Evolutionary conservation across 495 filamentous ascomycete species (phyloP).

Genomic region (Bombardia bombarda): DNA sequence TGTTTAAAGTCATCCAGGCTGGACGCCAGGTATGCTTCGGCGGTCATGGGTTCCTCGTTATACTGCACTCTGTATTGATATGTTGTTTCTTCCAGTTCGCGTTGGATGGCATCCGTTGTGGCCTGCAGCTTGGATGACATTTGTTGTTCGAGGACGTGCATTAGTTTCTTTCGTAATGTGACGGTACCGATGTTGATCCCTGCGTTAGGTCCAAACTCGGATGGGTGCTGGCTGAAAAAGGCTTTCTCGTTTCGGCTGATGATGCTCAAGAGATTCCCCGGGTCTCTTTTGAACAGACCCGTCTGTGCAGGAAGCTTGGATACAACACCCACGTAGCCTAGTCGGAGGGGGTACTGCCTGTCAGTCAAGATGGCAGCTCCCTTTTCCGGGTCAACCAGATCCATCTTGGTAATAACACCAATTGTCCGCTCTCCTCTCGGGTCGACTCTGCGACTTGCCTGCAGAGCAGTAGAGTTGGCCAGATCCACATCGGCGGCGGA

Average conservation of each 20-base stretch:
- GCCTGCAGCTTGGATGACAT: slow-evolving; percentile 86
- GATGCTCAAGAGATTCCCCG: slow-evolving; percentile 67
- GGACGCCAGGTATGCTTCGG: slow-evolving; percentile 92
- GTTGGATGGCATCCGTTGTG: slow-evolving; percentile 84
- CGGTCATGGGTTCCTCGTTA: slow-evolving; percentile 89
- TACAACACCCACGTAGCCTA: slow-evolving; percentile 97
- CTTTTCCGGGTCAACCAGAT: slow-evolving; percentile 79
- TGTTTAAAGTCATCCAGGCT: slow-evolving; percentile 96
- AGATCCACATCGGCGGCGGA: slow-evolving; percentile 96
- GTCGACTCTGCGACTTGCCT: slow-evolving; percentile 86
- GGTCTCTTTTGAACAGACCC: slow-evolving; percentile 80
- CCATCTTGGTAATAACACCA: slow-evolving; percentile 98
- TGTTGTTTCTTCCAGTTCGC: slow-evolving; percentile 92
- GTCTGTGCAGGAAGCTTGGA: slow-evolving; percentile 62
- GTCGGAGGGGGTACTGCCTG: slow-evolving; percentile 84
- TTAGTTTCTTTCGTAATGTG: slow-evolving; percentile 86
- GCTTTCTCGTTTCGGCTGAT: slow-evolving; percentile 83
- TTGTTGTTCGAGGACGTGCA: slow-evolving; percentile 93
- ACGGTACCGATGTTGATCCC: slow-evolving; percentile 71
- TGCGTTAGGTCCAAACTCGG: slow-evolving; percentile 67
- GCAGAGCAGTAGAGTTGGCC: slow-evolving; percentile 88
- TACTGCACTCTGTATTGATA: slow-evolving; percentile 99
- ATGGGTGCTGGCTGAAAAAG: slow-evolving; percentile 78
- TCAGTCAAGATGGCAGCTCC: slow-evolving; percentile 73
- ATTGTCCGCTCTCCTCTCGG: slow-evolving; percentile 94